Evolutionary conservation across 768 basidiomycete genomes (phyloP).

Genomic region (Pisolithus marmoratus): DNA sequence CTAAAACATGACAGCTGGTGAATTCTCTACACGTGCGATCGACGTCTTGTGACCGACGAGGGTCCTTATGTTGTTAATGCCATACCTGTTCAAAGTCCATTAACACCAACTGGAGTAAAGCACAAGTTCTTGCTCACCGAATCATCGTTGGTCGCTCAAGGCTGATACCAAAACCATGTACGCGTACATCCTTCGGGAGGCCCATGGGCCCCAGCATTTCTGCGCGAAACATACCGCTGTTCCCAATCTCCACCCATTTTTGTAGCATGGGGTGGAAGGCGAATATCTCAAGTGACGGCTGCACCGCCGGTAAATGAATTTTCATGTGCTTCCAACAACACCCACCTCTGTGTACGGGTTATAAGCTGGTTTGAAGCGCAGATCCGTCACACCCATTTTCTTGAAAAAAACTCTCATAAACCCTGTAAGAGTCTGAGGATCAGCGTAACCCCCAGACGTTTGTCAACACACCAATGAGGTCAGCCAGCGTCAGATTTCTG

Average conservation of each 20-base stretch:
- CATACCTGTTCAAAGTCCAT: constrained; percentile 55
- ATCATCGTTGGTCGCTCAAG: constrained; percentile 99
- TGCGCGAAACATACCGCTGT: constrained; percentile 99
- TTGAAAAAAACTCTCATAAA: constrained; percentile 99
- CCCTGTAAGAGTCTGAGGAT: constrained; percentile 39
- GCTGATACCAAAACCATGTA: constrained; percentile 94
- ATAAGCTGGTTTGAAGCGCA: constrained; percentile 98
- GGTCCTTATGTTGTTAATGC: constrained; percentile 94
- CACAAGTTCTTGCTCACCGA: constrained; percentile 46
- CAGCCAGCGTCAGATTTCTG: constrained; percentile 83
- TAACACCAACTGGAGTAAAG: not conserved
- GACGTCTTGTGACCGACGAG: constrained; percentile 96
- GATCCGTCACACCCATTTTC: constrained; percentile 93
- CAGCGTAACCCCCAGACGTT: not conserved
- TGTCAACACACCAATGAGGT: constrained; percentile 72
- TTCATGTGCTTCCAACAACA: constrained; percentile 4
- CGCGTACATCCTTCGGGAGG: constrained; percentile 91
- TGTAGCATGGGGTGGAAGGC: constrained; percentile 93
- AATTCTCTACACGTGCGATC: constrained; percentile 81
- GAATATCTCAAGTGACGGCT: constrained; percentile 97
- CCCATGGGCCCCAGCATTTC: constrained; percentile 99
- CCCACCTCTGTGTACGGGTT: constrained; percentile 94
- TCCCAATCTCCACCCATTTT: constrained; percentile 97
- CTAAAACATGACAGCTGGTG: constrained; percentile 88
- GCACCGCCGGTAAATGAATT: constrained; percentile 4